Evolutionary conservation across 129 eudicot species (phyloP), one percentile per base, ranked within the genome.

Genomic region (Tagetes erecta): DNA sequence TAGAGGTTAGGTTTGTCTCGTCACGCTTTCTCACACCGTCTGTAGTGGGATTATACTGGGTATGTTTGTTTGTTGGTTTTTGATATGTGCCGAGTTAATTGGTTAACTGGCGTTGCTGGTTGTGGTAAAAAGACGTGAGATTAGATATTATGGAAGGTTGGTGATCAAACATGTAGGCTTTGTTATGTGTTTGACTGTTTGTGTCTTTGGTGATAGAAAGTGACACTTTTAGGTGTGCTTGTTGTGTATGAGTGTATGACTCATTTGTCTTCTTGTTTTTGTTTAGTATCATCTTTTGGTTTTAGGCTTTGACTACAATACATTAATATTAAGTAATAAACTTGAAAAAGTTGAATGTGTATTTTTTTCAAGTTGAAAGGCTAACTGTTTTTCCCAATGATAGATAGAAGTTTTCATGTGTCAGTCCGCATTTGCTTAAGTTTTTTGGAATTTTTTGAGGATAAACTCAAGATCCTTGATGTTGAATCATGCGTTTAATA

Each of bases 221-320:
- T 65, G 78, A 72, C 74, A 40, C 42, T 72, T 55, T 44, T 78
- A 52, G 74, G 74, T 73, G 74, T 72, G 59, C 34, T 72, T 42
- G 78, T 57, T 45, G 80, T 63, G 13, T 72, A 63, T 46, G 67
- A 42, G 14, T 79, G 71, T 79, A 39, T 55, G 78, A 65, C 68
- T 79, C 73, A 41, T 79, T 79, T 79, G 83, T 65, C 83, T 68
- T 72, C 11, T 79, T 64, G 70, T 79, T 36, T 45, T 79, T 65
- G 83, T 72, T 55, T 65, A 78, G 58, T n/a, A 63, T 39, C 72
- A 64, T 67, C 40, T 44, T 71, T 45, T 50, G 67, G 57, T 41
- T 20, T 55, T 67, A 41, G 80, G 7, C 20, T 31, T 53, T 55
- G 74, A 76, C 62, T 53, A 41, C 11, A 56, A 33, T 68, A 44